Evolutionary conservation across 768 basidiomycete species (phyloP), one percentile per base, ranked within the genome.

Genomic region (Leucocoprinus leucothites): DNA sequence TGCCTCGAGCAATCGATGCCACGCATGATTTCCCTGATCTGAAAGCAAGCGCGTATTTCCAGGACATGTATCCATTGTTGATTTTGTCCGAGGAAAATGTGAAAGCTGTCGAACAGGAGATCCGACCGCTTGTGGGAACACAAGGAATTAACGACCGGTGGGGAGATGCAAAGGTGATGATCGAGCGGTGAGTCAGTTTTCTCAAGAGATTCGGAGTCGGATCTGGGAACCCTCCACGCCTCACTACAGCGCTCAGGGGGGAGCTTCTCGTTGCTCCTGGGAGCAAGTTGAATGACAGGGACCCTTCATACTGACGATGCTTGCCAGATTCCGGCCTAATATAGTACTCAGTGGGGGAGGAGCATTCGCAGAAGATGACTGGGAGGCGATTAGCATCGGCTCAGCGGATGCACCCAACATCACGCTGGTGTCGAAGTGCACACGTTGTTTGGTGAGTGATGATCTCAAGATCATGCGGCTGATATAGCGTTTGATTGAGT

Each of bases 41-140:
- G 48, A 69, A 78, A 25, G 82, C 80, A 2, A 79, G 75, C 13
- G 71, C 80, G 3, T 71, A 78, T 56, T 89, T 79, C 65, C 86
- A 90, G 66, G 89, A 91, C 58, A 83, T 81, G 52, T 91, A 82
- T 63, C 89, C 89, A 1, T 61, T 92, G 47, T 68, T 89, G 31
- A 62, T 91, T 5, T 70, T 87, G 24, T 86, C 85, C 21, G 80
- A 86, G 65, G 85, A 91, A 69, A 86, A 83, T 62, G 74, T 85
- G 60, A 64, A 53, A 25, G 74, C 74, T 34, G 66, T 90, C 31
- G 76, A 84, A 60, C 67, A 72, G 51, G 75, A 77, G 44, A 67
- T 82, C 48, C 71, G 74, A 59, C 63, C 62, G 44, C 72, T 77
- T 65, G 74, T 79, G 36, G 81, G 79, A 45, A 69, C 61, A 54